Conservation (phyloP, 768 basidiomycete species). For the Suillus clintonianus region DNA sequence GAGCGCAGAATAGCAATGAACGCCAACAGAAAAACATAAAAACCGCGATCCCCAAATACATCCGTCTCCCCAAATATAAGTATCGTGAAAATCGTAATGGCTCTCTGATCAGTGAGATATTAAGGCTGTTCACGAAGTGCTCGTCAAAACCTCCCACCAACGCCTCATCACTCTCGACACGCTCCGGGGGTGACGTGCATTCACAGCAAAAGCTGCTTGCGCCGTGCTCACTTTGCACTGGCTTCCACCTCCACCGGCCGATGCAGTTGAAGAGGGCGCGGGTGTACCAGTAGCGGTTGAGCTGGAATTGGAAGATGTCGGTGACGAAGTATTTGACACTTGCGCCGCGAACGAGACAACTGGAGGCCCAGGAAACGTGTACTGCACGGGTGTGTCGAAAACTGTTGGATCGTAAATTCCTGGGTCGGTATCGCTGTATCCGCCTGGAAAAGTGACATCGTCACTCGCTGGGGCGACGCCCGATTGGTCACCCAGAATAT, state of each 20-base stretch:
- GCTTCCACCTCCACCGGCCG: conserved; percentile 7
- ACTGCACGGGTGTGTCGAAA: conserved; percentile 31
- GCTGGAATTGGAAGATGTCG: conserved; percentile 16
- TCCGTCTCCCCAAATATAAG: background rate
- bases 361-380: conserved; percentile 57
- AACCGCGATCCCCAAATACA: background rate
- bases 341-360: conserved; percentile 42
- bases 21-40: background rate
- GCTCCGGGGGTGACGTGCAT: conserved; percentile 23
- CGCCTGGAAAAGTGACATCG: conserved; percentile 71
- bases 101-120: no score
- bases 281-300: conserved; percentile 8
- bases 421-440: conserved; percentile 68
- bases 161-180: conserved; percentile 34
- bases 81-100: background rate
- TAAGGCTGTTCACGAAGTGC: background rate
- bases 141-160: background rate
- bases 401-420: conserved; percentile 62
- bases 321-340: conserved; percentile 8
- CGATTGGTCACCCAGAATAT: conserved; percentile 53
- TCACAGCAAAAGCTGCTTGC: background rate
- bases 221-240: conserved; percentile 24
- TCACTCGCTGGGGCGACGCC: conserved; percentile 48
- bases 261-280: conserved; percentile 10
- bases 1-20: background rate